A percentile compares a stretch with the other conserved stretches of the same genome.
Conservation (phyloP, 139 green algal species). For the Micractinium conductrix region DNA sequence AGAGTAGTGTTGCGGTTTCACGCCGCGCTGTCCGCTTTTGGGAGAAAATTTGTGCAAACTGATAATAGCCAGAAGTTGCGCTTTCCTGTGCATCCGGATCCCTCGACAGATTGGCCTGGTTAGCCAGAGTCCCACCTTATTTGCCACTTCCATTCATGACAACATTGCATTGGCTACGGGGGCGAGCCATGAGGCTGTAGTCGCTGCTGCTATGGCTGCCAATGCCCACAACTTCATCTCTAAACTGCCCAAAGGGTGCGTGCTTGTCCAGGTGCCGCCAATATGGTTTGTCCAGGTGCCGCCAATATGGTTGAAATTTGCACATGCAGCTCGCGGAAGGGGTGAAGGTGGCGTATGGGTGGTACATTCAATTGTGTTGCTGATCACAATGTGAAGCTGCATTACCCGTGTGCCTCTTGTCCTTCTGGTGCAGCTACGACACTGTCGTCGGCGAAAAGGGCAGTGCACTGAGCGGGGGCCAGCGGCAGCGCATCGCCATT, state of each 20-base stretch:
- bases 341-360: too few relatives aligned
- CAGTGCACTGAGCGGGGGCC: constrained; percentile 64
- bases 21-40: too few relatives aligned
- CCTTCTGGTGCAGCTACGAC: constrained; percentile 48
- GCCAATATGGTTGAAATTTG: too few relatives aligned
- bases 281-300: too few relatives aligned
- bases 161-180: constrained; percentile 84
- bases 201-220: constrained; percentile 70
- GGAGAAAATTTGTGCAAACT: too few relatives aligned
- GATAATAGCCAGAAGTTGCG: too few relatives aligned
- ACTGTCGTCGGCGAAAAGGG: constrained; percentile 51
- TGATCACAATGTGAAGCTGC: too few relatives aligned
- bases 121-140: constrained; percentile 90
- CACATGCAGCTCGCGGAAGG: too few relatives aligned
- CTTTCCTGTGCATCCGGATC: too few relatives aligned
- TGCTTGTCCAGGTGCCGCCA: neutral
- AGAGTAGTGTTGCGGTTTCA: too few relatives aligned
- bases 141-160: constrained; percentile 62
- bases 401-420: neutral
- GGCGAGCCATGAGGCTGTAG: constrained; percentile 48
- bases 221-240: constrained; percentile 86
- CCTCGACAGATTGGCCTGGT: constrained; percentile 59
- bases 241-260: constrained; percentile 58
- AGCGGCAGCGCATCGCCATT: constrained; percentile 90
- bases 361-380: too few relatives aligned